These are phyloP conservation scores for Leishmania tropica DNA, from an alignment of 208 protist genomes.

Conservation along the genomic window DNA sequence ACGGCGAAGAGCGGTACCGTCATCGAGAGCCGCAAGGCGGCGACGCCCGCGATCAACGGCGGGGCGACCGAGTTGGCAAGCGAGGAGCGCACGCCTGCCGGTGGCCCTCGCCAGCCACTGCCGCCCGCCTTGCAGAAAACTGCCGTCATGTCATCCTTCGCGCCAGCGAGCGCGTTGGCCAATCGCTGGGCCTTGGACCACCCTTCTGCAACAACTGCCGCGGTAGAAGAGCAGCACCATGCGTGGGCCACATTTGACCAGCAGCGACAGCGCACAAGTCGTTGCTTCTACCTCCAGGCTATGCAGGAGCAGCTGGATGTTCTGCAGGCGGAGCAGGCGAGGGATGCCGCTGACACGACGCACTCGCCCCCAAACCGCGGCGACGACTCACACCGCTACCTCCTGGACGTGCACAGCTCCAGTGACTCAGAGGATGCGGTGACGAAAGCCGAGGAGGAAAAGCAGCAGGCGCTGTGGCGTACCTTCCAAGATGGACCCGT, in stretches of 20 bases:
- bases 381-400: background rate
- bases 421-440: background rate
- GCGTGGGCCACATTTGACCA: conserved; percentile 40
- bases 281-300: conserved; percentile 23
- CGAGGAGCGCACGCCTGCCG: background rate
- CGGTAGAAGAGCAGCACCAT: conserved; percentile 29
- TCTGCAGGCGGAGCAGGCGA: conserved; percentile 14
- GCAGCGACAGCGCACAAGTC: conserved; percentile 23
- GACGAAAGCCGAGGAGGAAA: conserved; percentile 14
- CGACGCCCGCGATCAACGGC: background rate
- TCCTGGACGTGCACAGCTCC: background rate
- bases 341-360: background rate
- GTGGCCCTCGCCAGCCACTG: background rate
- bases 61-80: background rate
- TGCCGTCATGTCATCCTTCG: background rate
- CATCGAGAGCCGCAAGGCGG: conserved; percentile 16
- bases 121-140: background rate
- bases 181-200: conserved; percentile 50
- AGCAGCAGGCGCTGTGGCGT: conserved; percentile 41
- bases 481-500: conserved; percentile 17
- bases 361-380: background rate
- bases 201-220: conserved; percentile 23
- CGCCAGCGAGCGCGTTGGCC: conserved; percentile 9
- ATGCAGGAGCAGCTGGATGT: conserved; percentile 39
- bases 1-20: conserved; percentile 24